A percentile compares a stretch with the other conserved stretches of the same genome.
Conservation (phyloP, 768 basidiomycete genomes). For the Leccinum broughii region DNA sequence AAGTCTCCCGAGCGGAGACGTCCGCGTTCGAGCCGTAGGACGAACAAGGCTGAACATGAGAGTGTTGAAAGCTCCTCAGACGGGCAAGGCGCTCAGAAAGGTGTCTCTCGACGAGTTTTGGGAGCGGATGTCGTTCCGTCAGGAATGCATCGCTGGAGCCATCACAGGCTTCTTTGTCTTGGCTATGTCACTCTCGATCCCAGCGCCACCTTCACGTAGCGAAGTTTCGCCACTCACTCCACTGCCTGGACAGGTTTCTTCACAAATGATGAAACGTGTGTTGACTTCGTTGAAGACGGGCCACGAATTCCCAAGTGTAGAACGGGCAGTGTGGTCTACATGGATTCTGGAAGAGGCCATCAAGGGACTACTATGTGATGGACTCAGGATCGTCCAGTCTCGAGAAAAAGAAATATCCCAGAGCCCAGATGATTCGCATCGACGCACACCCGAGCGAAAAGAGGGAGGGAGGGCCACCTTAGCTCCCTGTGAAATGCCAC, state of each 20-base stretch:
- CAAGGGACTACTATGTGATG: slow-evolving; percentile 69
- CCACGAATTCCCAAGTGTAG: slow-evolving; percentile 73
- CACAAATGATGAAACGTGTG: slow-evolving; percentile 69
- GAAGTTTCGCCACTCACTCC: slow-evolving; percentile 48
- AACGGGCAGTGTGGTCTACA: slow-evolving; percentile 66
- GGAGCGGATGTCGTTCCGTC: slow-evolving; percentile 95
- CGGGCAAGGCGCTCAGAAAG: slow-evolving; percentile 54
- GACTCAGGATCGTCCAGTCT: slow-evolving; percentile 39
- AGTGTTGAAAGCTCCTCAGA: slow-evolving; percentile 27
- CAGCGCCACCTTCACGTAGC: slow-evolving; percentile 11
- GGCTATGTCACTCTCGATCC: slow-evolving; percentile 40
- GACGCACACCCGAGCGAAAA: slow-evolving; percentile 45
- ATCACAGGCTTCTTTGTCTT: slow-evolving; percentile 95
- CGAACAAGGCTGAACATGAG: slow-evolving; percentile 11
- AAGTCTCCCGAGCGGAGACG: slow-evolving; percentile 66
- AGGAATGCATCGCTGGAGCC: slow-evolving; percentile 89
- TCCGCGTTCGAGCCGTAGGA: slow-evolving; percentile 33
- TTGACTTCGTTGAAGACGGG: slow-evolving; percentile 66
- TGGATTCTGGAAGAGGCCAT: slow-evolving; percentile 69
- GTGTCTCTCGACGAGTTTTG: slow-evolving; percentile 85
- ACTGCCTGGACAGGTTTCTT: slow-evolving; percentile 61
- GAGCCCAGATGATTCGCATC: slow-evolving; percentile 28
- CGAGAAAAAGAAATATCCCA: slow-evolving; percentile 9
- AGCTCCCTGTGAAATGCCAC: slow-evolving; percentile 54
- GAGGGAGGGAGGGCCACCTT: slow-evolving; percentile 24